Conservation (phyloP, 2,329 filamentous ascomycete genomes). For the Trichophaea hybrida region DNA sequence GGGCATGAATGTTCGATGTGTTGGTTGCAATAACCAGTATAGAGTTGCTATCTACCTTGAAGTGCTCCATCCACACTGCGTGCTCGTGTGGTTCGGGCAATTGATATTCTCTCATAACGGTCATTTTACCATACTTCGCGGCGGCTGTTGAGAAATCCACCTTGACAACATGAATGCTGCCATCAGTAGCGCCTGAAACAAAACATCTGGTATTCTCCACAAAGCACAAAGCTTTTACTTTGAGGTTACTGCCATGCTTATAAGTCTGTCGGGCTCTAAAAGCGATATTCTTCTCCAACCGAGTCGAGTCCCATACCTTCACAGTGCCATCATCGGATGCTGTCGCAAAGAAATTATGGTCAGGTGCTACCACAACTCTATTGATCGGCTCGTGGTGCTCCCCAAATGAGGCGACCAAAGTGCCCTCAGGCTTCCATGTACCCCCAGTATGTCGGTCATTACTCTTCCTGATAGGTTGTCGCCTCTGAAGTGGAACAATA, state of each 20-base stretch:
- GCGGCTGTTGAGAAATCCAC: slow-evolving; percentile 49
- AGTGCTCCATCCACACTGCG: slow-evolving; percentile 85
- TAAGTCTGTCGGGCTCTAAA: slow-evolving; percentile 79
- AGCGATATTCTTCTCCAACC: slow-evolving; percentile 80
- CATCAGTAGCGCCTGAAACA: slow-evolving; percentile 76
- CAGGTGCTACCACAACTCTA: slow-evolving; percentile 66
- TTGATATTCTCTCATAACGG: slow-evolving; percentile 63
- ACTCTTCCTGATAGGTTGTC: slow-evolving; percentile 40
- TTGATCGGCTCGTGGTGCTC: slow-evolving; percentile 77
- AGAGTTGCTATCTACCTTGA: slow-evolving; percentile 62
- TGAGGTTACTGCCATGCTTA: slow-evolving; percentile 50
- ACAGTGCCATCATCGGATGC: slow-evolving; percentile 82
- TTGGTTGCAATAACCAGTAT: slow-evolving; percentile 76
- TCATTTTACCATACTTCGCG: slow-evolving; percentile 61
- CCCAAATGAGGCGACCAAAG: slow-evolving; percentile 71
- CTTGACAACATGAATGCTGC: slow-evolving; percentile 77
- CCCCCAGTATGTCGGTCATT: slow-evolving; percentile 41
- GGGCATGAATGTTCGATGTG: slow-evolving; percentile 62
- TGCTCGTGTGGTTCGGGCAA: slow-evolving; percentile 54
- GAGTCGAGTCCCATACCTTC: slow-evolving; percentile 81
- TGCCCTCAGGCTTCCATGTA: slow-evolving; percentile 71
- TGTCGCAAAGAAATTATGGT: slow-evolving; percentile 89
- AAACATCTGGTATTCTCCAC: slow-evolving; percentile 91
- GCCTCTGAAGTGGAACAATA: slow-evolving; percentile 44
- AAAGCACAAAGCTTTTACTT: slow-evolving; percentile 72